Evolutionary conservation across 495 filamentous ascomycete species (phyloP).

Genomic region (Aspergillus olivimuriae): DNA sequence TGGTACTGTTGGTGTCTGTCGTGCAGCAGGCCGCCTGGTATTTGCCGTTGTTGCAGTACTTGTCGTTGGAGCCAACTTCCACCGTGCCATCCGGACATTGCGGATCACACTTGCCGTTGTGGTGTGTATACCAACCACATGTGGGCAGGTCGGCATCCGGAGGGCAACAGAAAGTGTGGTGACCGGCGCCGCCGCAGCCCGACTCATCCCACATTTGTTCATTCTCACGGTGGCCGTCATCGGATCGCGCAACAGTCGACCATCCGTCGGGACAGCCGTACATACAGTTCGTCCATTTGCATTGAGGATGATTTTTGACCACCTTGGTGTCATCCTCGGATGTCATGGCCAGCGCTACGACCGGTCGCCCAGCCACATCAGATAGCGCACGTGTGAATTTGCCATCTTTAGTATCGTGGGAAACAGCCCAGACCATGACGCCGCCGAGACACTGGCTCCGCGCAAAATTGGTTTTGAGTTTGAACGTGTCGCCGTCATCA

Average conservation of each 20-base stretch:
- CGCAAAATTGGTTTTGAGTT: constrained; percentile 35
- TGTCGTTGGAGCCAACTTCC: not conserved
- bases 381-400: not conserved
- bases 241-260: not conserved
- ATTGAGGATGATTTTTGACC: not conserved
- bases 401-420: constrained; percentile 1
- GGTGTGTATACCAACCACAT: not conserved
- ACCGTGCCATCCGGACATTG: not conserved
- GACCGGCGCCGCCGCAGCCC: not conserved
- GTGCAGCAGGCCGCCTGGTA: constrained; percentile 3
- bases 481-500: constrained; percentile 35
- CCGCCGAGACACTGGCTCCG: constrained; percentile 33
- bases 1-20: not conserved
- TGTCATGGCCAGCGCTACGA: not conserved
- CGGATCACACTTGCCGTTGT: not conserved
- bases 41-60: not conserved
- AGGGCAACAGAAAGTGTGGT: not conserved
- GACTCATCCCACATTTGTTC: not conserved
- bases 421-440: constrained; percentile 35
- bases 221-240: not conserved
- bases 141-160: not conserved
- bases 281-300: not conserved
- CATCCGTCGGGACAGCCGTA: not conserved
- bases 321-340: not conserved
- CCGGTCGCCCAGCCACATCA: not conserved